Evolutionary conservation across 148 eudicot species (phyloP).

Genomic region (Cornus kousa): DNA sequence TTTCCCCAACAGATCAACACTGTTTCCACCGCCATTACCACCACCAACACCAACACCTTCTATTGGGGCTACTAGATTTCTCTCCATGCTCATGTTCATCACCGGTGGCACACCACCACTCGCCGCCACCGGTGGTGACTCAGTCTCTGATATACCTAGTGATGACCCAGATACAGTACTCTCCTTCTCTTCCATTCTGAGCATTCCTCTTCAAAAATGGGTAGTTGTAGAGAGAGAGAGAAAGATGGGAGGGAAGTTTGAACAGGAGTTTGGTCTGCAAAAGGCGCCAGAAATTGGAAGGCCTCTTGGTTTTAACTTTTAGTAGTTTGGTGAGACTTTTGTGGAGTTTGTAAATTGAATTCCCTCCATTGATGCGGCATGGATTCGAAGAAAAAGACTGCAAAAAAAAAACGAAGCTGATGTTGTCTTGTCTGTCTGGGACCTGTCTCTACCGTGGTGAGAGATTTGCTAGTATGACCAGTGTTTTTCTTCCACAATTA

Average conservation of each 20-base stretch:
- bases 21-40: slow-evolving; percentile 23
- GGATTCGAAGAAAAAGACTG: background rate
- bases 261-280: background rate
- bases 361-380: slow-evolving; percentile 10
- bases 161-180: slow-evolving; percentile 47
- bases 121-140: slow-evolving; percentile 26
- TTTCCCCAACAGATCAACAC: slow-evolving; percentile 16
- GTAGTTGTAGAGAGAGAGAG: slow-evolving; percentile 1
- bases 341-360: background rate
- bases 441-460: background rate
- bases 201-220: background rate
- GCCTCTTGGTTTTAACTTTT: background rate
- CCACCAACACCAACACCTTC: slow-evolving; percentile 10
- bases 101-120: slow-evolving; percentile 5
- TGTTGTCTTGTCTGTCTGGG: background rate
- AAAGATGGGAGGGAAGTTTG: background rate
- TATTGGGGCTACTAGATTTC: slow-evolving; percentile 1
- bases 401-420: background rate
- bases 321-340: slow-evolving; percentile 6
- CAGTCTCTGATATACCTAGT: slow-evolving; percentile 34
- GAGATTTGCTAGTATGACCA: background rate
- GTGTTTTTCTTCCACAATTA: background rate
- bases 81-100: slow-evolving; percentile 11
- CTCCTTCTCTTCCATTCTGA: slow-evolving; percentile 51
- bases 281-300: slow-evolving; percentile 16